Evolutionary conservation across 2,329 filamentous ascomycete species (phyloP).

Genomic region (Nemania sp.): DNA sequence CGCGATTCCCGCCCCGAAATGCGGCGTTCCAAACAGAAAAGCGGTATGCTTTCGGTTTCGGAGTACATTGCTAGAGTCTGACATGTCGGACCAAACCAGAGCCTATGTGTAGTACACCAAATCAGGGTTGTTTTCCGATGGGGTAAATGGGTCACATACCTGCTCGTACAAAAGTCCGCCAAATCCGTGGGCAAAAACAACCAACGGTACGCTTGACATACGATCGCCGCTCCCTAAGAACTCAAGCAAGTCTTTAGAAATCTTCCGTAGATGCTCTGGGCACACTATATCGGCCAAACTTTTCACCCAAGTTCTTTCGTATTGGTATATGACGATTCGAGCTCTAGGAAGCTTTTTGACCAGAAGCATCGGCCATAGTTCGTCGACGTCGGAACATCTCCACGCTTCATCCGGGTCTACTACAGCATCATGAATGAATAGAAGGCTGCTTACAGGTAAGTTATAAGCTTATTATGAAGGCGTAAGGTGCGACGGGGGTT

Average conservation of each 20-base stretch:
- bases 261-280: not conserved
- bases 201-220: not conserved
- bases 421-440: not conserved
- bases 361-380: not conserved
- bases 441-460: not conserved
- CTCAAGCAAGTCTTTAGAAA: not conserved
- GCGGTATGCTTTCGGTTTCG: not conserved
- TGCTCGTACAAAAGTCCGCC: slow-evolving; percentile 12
- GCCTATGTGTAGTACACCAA: not conserved
- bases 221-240: not conserved
- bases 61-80: not conserved
- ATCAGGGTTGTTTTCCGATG: not conserved
- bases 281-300: not conserved
- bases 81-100: not conserved
- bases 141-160: not conserved
- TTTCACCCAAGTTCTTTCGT: not conserved
- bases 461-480: too few relatives aligned
- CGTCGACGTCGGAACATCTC: not conserved
- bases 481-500: too few relatives aligned
- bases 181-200: slow-evolving; percentile 7
- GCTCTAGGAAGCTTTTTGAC: not conserved
- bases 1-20: slow-evolving; percentile 11
- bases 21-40: slow-evolving; percentile 5
- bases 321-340: not conserved
- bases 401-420: not conserved